These are phyloP conservation scores for Xylariaceae sp. DNA, from an alignment of 2,329 filamentous ascomycete species.

Conservation along the genomic window DNA sequence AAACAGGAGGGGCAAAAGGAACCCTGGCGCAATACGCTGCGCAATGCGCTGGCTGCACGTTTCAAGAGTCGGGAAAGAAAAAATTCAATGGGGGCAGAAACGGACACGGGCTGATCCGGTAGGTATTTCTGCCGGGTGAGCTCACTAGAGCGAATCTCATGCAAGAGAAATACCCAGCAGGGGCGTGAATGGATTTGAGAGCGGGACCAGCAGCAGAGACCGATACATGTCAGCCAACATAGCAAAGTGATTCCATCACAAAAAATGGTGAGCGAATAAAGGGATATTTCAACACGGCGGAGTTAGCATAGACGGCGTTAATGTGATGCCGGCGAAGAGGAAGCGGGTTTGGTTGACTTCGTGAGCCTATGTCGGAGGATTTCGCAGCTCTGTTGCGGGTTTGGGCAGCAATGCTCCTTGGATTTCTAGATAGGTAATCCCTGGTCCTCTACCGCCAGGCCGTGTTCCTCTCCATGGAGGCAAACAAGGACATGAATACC, in stretches of 20 bases:
- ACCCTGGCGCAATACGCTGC: slow-evolving; percentile 21
- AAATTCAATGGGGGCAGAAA: slow-evolving; percentile 22
- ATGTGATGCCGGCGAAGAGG: slow-evolving; percentile 18
- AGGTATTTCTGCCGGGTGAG: slow-evolving; percentile 28
- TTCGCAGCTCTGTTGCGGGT: slow-evolving; percentile 33
- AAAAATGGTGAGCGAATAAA: slow-evolving; percentile 16
- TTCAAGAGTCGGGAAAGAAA: slow-evolving; percentile 22
- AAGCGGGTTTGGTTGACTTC: slow-evolving; percentile 27
- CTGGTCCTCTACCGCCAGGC: slow-evolving; percentile 23
- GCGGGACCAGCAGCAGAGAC: slow-evolving; percentile 27
- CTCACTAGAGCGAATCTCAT: slow-evolving; percentile 28
- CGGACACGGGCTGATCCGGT: slow-evolving; percentile 24
- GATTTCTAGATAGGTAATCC: slow-evolving; percentile 35
- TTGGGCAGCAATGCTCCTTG: slow-evolving; percentile 41
- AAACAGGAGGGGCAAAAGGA: slow-evolving; percentile 17
- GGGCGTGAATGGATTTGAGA: slow-evolving; percentile 23
- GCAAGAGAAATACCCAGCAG: slow-evolving; percentile 22
- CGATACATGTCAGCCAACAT: slow-evolving; percentile 16
- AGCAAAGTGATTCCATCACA: slow-evolving; percentile 13
- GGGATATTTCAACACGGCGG: slow-evolving; percentile 13
- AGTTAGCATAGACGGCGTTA: slow-evolving; percentile 14
- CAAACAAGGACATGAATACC: slow-evolving; percentile 29
- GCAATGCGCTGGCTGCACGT: slow-evolving; percentile 28
- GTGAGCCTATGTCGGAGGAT: slow-evolving; percentile 36
- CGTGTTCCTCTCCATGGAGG: slow-evolving; percentile 21